These are phyloP conservation scores for Polyrhizophydium stewartii DNA, from an alignment of 371 early-diverging fungal species.

Conservation along the genomic window DNA sequence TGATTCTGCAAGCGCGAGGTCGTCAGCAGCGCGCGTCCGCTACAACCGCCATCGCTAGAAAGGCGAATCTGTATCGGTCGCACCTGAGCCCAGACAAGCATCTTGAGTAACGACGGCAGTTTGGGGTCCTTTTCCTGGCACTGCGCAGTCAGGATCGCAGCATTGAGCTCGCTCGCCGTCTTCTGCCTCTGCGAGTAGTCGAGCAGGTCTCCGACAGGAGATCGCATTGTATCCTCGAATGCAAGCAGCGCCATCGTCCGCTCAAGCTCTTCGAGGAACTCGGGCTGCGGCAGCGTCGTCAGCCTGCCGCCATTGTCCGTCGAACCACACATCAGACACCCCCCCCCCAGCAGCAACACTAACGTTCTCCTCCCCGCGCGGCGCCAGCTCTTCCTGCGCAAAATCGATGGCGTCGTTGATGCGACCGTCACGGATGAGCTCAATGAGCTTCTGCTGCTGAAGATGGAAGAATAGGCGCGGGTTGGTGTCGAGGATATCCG, in stretches of 20 bases:
- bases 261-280: slow-evolving; percentile 90
- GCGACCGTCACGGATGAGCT: slow-evolving; percentile 77
- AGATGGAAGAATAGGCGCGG: slow-evolving; percentile 91
- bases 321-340: too few species aligned
- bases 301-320: neutral
- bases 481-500: slow-evolving; percentile 95
- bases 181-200: slow-evolving; percentile 86
- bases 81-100: slow-evolving; percentile 89
- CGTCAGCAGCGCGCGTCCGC: neutral
- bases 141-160: slow-evolving; percentile 84
- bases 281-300: slow-evolving; percentile 59
- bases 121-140: slow-evolving; percentile 92
- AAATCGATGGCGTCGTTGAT: slow-evolving; percentile 85
- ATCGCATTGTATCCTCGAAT: slow-evolving; percentile 64
- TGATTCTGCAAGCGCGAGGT: slow-evolving; percentile 21
- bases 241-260: slow-evolving; percentile 93
- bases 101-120: slow-evolving; percentile 80
- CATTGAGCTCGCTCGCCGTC: slow-evolving; percentile 90
- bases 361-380: slow-evolving; percentile 90
- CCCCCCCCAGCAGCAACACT: too few species aligned
- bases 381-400: slow-evolving; percentile 95
- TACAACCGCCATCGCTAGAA: neutral
- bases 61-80: neutral
- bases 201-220: slow-evolving; percentile 80
- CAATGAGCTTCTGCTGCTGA: slow-evolving; percentile 94